These are phyloP conservation scores for Delonix regia DNA, from an alignment of 306 rosid species.

Conservation along the genomic window DNA sequence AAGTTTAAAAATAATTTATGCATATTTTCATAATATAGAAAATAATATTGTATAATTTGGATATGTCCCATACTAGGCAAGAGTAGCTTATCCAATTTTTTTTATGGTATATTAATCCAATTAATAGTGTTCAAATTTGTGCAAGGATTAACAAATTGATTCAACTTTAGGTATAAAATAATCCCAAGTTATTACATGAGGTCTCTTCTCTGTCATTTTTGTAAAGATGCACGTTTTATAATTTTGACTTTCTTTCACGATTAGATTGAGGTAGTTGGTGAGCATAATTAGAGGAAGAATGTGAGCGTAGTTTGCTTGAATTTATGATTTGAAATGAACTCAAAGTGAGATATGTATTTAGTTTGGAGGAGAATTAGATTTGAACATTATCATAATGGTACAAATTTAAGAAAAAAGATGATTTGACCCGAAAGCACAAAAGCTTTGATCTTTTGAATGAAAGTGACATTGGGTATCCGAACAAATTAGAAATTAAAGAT, in stretches of 20 bases:
- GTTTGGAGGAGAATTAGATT: neutral
- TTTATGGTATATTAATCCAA: too few species aligned
- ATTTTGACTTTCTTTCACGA: neutral
- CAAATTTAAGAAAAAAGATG: neutral
- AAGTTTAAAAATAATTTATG: too few species aligned
- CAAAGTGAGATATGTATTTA: neutral
- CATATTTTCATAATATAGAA: too few species aligned
- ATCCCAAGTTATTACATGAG: too few species aligned
- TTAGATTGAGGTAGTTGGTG: neutral
- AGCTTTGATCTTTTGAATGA: neutral
- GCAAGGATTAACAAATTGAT: too few species aligned
- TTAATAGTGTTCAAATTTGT: too few species aligned
- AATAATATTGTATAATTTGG: too few species aligned
- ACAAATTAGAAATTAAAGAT: neutral
- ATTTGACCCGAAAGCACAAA: neutral
- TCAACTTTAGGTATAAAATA: too few species aligned
- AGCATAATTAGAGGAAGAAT: slow-evolving; percentile 10
- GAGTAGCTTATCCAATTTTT: too few species aligned
- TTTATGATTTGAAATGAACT: neutral
- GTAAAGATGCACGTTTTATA: too few species aligned
- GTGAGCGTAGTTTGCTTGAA: neutral
- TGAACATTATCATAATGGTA: neutral
- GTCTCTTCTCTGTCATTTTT: too few species aligned
- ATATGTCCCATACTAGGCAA: too few species aligned
- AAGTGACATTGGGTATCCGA: neutral